Percentiles rank a stretch among this genome's conserved stretches.
Evolutionary conservation across 2,329 filamentous ascomycete genomes (phyloP).

Genomic region (Leptographium lundbergii): DNA sequence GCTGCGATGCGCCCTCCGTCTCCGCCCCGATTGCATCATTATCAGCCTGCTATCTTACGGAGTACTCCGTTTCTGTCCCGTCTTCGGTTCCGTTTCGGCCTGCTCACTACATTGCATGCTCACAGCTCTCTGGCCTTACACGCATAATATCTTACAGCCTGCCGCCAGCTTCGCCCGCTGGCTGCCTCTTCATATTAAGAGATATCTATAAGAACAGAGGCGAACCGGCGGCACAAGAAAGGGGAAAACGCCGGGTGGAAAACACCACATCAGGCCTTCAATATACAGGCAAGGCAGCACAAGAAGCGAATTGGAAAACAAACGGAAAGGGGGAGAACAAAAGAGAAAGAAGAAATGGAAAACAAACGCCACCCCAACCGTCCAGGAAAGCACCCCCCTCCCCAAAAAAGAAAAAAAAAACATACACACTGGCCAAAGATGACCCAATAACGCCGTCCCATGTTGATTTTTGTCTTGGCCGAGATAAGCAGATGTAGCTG

Average conservation of each 20-base stretch:
- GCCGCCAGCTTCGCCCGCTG: too few species aligned
- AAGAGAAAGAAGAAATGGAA: not conserved
- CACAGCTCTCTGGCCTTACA: too few species aligned
- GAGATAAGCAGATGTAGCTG: too few species aligned
- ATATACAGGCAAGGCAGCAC: not conserved
- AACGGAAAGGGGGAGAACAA: not conserved
- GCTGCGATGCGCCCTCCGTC: too few species aligned
- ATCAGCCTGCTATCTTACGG: not conserved
- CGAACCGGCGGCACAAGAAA: too few species aligned
- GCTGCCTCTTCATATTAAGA: too few species aligned
- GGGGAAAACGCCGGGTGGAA: not conserved
- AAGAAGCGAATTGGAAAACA: not conserved
- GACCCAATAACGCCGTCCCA: not conserved
- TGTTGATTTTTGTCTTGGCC: not conserved
- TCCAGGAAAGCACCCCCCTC: not conserved
- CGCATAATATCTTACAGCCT: too few species aligned
- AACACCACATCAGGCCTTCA: not conserved
- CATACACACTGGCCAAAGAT: not conserved
- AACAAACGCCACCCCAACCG: not conserved
- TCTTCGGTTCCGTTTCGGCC: not conserved
- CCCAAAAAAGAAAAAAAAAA: not conserved
- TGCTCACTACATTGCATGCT: too few species aligned
- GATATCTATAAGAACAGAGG: too few species aligned
- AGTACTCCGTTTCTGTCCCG: not conserved
- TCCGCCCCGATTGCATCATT: not conserved